Conservation (phyloP, 2,329 filamentous ascomycete genomes). For the Fonsecaea multimorphosa region DNA sequence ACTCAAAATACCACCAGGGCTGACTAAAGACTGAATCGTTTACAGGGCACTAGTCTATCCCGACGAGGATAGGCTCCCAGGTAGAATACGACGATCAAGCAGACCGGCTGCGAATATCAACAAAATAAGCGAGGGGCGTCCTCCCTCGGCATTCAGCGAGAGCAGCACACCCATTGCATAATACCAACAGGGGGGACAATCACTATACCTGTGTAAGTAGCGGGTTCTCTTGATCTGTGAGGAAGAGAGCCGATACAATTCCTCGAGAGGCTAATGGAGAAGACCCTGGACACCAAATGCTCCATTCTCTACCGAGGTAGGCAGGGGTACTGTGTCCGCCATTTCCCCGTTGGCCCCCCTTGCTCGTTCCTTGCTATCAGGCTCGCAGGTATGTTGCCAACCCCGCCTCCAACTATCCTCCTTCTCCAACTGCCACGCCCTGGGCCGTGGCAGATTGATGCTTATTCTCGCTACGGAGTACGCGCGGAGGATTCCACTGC, state of each 20-base stretch:
- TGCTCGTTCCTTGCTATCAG: neutral
- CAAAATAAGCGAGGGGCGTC: neutral
- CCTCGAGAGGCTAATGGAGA: neutral
- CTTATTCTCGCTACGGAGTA: neutral
- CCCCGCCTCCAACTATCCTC: constrained; percentile 1
- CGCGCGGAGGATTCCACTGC: neutral
- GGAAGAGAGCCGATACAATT: neutral
- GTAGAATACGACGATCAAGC: neutral
- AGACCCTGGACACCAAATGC: neutral
- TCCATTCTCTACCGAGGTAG: neutral
- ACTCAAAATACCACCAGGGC: neutral
- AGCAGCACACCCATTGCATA: neutral
- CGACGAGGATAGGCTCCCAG: neutral
- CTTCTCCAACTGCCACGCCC: neutral
- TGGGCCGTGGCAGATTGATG: neutral
- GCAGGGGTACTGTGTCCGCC: neutral
- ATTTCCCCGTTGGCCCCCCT: neutral
- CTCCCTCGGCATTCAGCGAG: neutral
- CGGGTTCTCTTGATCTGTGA: neutral
- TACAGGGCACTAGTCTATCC: neutral
- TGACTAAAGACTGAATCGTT: neutral
- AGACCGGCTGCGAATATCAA: neutral
- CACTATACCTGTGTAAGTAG: constrained; percentile 4
- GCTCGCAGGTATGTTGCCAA: neutral
- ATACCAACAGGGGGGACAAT: neutral